These are phyloP conservation scores for Microstegium vimineum DNA, from an alignment of 176 grass and related monocot genomes.

Conservation along the genomic window DNA sequence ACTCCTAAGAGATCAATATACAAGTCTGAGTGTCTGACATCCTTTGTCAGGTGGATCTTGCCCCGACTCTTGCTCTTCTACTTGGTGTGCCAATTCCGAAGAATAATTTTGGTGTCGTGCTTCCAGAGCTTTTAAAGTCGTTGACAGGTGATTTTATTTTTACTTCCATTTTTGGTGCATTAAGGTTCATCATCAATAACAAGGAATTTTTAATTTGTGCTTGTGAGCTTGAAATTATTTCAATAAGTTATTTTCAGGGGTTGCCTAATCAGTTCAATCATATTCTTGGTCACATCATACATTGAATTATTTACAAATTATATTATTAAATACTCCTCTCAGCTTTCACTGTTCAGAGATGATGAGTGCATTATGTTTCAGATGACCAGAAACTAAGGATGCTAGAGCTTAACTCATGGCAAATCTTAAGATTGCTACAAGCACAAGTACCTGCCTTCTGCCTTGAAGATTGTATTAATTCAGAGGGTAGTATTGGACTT, in stretches of 20 bases:
- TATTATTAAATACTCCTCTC: neutral
- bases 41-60: constrained; percentile 73
- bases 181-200: neutral
- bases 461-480: constrained; percentile 54
- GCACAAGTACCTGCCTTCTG: constrained; percentile 60
- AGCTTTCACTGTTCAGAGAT: neutral
- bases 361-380: constrained; percentile 35
- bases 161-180: constrained; percentile 8
- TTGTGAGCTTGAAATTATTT: constrained; percentile 2
- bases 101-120: constrained; percentile 87
- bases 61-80: constrained; percentile 87
- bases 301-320: constrained; percentile 1
- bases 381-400: constrained; percentile 68
- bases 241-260: neutral
- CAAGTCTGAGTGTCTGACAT: constrained; percentile 23
- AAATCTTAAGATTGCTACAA: constrained; percentile 78
- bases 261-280: neutral
- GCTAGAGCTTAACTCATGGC: constrained; percentile 86
- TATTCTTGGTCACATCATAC: neutral
- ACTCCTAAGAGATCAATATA: neutral
- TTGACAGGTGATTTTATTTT: constrained; percentile 61
- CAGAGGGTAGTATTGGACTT: constrained; percentile 2
- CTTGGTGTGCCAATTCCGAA: constrained; percentile 87
- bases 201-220: neutral
- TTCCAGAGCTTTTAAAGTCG: constrained; percentile 67